These are phyloP conservation scores for Phytophthora citricola DNA, from an alignment of 352 stramenopile species.

Conservation along the genomic window DNA sequence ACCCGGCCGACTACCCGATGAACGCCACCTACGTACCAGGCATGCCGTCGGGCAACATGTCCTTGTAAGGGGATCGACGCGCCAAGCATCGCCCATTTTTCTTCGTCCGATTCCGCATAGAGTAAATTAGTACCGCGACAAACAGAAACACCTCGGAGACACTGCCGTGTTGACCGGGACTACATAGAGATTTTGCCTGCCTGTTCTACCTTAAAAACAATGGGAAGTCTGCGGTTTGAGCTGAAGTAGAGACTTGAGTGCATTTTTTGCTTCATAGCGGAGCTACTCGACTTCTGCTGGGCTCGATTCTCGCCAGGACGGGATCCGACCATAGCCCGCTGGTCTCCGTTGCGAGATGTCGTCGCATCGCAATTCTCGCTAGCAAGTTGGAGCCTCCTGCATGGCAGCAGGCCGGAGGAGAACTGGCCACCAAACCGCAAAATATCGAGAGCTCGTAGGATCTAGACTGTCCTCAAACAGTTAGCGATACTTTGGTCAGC, in stretches of 20 bases:
- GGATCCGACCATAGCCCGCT: too few species aligned
- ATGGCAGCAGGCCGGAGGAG: not conserved
- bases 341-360: not conserved
- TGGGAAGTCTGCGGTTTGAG: constrained; percentile 10
- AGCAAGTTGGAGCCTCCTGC: not conserved
- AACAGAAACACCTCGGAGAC: constrained; percentile 32
- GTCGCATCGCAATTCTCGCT: not conserved
- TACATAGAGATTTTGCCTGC: constrained; percentile 31
- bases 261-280: not conserved
- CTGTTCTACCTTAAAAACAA: constrained; percentile 35
- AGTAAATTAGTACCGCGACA: constrained; percentile 44
- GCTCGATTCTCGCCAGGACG: not conserved
- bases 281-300: constrained; percentile 8
- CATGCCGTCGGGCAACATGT: constrained; percentile 36
- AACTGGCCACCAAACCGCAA: constrained; percentile 1
- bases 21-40: too few species aligned
- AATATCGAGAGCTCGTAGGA: not conserved
- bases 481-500: not conserved
- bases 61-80: constrained; percentile 25
- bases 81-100: constrained; percentile 24
- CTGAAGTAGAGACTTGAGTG: constrained; percentile 5
- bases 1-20: constrained; percentile 13
- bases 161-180: constrained; percentile 1
- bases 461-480: not conserved
- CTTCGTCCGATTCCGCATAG: constrained; percentile 41